Evolutionary conservation across 129 eudicot species (phyloP), one percentile per base, ranked within the genome.

Genomic region (Ambrosia trifida): DNA sequence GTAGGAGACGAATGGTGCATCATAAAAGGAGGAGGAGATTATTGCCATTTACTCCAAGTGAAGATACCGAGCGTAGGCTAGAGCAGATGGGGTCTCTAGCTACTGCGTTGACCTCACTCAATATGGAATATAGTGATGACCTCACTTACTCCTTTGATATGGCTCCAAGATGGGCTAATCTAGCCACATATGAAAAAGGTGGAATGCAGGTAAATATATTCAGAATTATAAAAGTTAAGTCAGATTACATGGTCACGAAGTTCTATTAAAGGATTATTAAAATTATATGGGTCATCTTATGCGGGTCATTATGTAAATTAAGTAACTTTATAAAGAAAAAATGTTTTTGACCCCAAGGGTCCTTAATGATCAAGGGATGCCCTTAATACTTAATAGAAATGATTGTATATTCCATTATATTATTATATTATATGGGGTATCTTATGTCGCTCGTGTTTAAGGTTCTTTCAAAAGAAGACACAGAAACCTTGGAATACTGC

Each of bases 51-150:
- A 57, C 56, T 72, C 78, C 82, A 66, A 78, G 69, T 1, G 63
- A 72, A 65, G 78, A 78, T 32, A 66, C 69, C 3, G 50, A 66
- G n/a, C 79, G 83, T 65, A 80, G 95, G 79, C 64, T 86, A 41
- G 74, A 73, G 59, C 98, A 94, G 68, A 82, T 94, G 96, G 81
- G 84, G 16, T 83, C 98, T 65, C 89, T 94, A 68, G 98, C 98
- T 58, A 61, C 81, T 18, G 95, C 95, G 51, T 72, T 94, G 66
- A 85, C 91, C 14, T 81, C 90, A 20, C 79, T 80, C 18, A 71
- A 72, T 32, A 80, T 78, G 74, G 74, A 78, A 72, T 78, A 68
- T 58, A 78, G 69, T 65, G 78, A 72, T 66, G 53, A 78, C 56
- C 82, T 78, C 78, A 78, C 78, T 45, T 78, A 78, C 78, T 64